phyloP scores from a whole-genome alignment of 116 monocot genomes.

The Trichopus zeylanicus region DNA sequence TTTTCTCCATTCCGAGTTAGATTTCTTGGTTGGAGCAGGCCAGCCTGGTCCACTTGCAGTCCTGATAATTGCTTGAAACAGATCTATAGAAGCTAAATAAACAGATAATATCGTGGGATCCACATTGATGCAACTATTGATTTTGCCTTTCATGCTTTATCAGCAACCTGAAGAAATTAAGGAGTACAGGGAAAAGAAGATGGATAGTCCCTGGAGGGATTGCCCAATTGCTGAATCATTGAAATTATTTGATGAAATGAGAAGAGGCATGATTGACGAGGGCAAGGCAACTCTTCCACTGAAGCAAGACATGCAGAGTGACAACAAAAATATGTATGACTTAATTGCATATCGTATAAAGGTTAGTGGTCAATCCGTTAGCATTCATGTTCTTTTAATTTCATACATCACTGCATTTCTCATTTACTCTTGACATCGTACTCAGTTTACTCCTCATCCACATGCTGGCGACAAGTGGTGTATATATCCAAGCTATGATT shows the following conservation, averaged over 20 bases:
- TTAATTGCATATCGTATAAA: constrained; percentile 97
- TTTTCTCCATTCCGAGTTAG: too few relatives aligned
- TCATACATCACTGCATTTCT: not conserved
- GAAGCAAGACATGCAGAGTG: constrained; percentile 98
- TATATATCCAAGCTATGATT: constrained; percentile 96
- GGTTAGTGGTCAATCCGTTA: constrained; percentile 24
- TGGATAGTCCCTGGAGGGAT: constrained; percentile 98
- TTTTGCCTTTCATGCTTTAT: not conserved
- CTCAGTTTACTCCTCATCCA: constrained; percentile 91
- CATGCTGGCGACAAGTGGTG: constrained; percentile 99
- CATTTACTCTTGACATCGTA: not conserved
- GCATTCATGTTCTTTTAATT: not conserved
- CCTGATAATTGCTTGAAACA: too few relatives aligned
- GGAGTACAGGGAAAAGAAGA: constrained; percentile 86
- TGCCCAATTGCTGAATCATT: constrained; percentile 87
- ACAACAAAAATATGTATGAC: constrained; percentile 99
- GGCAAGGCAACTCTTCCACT: constrained; percentile 90
- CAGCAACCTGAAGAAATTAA: constrained; percentile 82
- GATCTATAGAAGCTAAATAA: not conserved
- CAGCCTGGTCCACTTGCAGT: too few relatives aligned
- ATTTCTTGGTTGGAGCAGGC: too few relatives aligned
- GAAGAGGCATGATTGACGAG: constrained; percentile 74
- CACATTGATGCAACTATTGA: not conserved
- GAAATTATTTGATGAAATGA: constrained; percentile 91
- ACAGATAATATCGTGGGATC: not conserved